Evolutionary conservation across 495 filamentous ascomycete species (phyloP).

Genomic region (Xylaria acuta): DNA sequence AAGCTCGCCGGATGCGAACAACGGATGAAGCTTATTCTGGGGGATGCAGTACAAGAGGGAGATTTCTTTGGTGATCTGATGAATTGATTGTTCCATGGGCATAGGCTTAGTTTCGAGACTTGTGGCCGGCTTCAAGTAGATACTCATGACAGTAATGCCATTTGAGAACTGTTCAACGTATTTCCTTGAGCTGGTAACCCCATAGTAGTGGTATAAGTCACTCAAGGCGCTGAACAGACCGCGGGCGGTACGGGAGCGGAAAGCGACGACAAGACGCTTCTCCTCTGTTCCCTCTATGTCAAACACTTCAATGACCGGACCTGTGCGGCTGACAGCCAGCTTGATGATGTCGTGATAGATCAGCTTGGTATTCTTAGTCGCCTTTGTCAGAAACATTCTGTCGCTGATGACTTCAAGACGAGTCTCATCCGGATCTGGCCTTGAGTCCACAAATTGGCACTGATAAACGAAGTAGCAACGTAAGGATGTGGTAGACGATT

Average conservation of each 20-base stretch:
- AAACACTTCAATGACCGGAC: constrained; percentile 96
- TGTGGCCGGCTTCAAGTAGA: constrained; percentile 81
- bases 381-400: constrained; percentile 92
- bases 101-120: constrained; percentile 55
- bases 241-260: constrained; percentile 88
- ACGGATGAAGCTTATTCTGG: constrained; percentile 89
- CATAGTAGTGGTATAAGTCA: constrained; percentile 98
- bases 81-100: constrained; percentile 87
- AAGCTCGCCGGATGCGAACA: constrained; percentile 86
- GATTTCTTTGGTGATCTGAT: constrained; percentile 98
- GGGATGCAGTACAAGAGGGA: constrained; percentile 97
- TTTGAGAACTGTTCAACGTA: constrained; percentile 99
- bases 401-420: constrained; percentile 91
- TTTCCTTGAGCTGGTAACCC: constrained; percentile 92
- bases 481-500: constrained; percentile 72
- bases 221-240: constrained; percentile 95
- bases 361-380: constrained; percentile 91
- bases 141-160: constrained; percentile 93
- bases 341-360: constrained; percentile 93
- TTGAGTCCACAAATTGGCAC: constrained; percentile 80
- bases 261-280: constrained; percentile 92
- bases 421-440: constrained; percentile 78
- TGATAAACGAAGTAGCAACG: constrained; percentile 99
- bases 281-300: constrained; percentile 90
- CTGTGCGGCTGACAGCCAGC: constrained; percentile 78